Evolutionary conservation across 139 green algal species (phyloP).

Genomic region (Picochlorum sp.): DNA sequence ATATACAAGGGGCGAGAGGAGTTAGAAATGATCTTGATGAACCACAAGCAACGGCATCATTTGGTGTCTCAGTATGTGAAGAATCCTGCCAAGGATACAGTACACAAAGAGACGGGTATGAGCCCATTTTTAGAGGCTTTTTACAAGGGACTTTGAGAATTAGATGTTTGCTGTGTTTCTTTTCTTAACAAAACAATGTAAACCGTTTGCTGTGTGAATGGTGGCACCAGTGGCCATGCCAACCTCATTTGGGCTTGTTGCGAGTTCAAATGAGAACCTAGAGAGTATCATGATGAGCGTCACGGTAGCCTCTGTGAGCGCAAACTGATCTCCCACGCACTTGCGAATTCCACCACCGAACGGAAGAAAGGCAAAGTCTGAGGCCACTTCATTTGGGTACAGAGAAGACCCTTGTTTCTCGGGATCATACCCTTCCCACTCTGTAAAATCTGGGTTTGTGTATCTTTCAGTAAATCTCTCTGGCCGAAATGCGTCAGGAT

Average conservation of each 20-base stretch:
- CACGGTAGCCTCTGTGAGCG: constrained; percentile 76
- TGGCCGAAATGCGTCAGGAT: constrained; percentile 85
- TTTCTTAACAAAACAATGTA: constrained; percentile 43
- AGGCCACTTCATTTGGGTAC: constrained; percentile 92
- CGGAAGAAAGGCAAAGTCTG: constrained; percentile 96
- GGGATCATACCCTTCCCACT: constrained; percentile 67
- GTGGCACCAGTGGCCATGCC: constrained; percentile 91
- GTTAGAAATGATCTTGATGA: constrained; percentile 72
- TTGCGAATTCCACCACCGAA: constrained; percentile 90
- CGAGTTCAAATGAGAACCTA: constrained; percentile 50
- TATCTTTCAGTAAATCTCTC: constrained; percentile 66
- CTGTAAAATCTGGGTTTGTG: constrained; percentile 40
- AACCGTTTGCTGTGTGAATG: constrained; percentile 93
- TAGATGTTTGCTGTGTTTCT: constrained; percentile 4
- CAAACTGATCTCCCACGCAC: constrained; percentile 99
- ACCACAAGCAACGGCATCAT: constrained; percentile 84
- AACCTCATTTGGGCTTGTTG: constrained; percentile 26
- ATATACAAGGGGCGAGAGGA: constrained; percentile 82
- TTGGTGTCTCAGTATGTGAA: constrained; percentile 38
- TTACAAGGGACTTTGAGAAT: constrained; percentile 29
- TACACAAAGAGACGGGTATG: constrained; percentile 4
- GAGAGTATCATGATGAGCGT: constrained; percentile 77
- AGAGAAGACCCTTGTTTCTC: constrained; percentile 46
- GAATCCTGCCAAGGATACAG: constrained; percentile 16
- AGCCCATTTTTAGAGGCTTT: constrained; percentile 37